A percentile compares a stretch with the other conserved stretches of the same genome.
phyloP scores from a whole-genome alignment of 2,329 filamentous ascomycete genomes.

The Aspergillus cejpii region DNA sequence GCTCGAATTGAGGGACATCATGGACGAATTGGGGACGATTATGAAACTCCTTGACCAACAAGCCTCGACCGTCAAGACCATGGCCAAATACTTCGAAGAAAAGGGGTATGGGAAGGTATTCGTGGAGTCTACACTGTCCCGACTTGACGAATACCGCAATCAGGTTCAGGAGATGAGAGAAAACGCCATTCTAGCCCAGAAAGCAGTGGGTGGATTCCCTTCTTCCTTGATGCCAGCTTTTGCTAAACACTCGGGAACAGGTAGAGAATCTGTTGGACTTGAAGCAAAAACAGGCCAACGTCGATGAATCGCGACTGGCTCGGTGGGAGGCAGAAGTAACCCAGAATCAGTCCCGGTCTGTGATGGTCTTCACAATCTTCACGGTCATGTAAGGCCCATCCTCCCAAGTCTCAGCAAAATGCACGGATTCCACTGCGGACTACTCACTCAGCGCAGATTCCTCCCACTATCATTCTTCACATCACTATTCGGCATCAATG shows the following conservation, averaged over 20 bases:
- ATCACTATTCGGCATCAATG: conserved; percentile 60
- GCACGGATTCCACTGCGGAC: neutral
- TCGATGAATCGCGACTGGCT: conserved; percentile 59
- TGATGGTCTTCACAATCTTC: conserved; percentile 55
- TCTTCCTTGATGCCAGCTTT: neutral
- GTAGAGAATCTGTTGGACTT: conserved; percentile 62
- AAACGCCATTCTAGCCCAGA: conserved; percentile 52
- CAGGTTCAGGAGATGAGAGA: conserved; percentile 53
- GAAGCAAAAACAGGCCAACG: conserved; percentile 60
- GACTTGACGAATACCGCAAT: conserved; percentile 51
- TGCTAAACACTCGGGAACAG: conserved; percentile 23
- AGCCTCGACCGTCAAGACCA: conserved; percentile 43
- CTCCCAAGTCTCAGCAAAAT: neutral
- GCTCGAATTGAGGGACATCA: conserved; percentile 57
- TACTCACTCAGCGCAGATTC: conserved; percentile 35
- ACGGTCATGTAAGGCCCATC: conserved; percentile 48
- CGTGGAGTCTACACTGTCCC: conserved; percentile 48
- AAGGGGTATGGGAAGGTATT: conserved; percentile 45
- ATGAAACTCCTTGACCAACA: conserved; percentile 54
- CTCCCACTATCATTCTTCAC: conserved; percentile 60
- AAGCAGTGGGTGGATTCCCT: conserved; percentile 42
- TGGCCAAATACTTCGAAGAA: conserved; percentile 30
- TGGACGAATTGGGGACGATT: conserved; percentile 57
- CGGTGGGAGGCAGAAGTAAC: conserved; percentile 58
- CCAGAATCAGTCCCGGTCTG: conserved; percentile 54